A percentile compares a stretch with the other conserved stretches of the same genome.
These are phyloP conservation scores for Glaciozyma martinii DNA, from an alignment of 768 basidiomycete genomes.

Conservation along the genomic window DNA sequence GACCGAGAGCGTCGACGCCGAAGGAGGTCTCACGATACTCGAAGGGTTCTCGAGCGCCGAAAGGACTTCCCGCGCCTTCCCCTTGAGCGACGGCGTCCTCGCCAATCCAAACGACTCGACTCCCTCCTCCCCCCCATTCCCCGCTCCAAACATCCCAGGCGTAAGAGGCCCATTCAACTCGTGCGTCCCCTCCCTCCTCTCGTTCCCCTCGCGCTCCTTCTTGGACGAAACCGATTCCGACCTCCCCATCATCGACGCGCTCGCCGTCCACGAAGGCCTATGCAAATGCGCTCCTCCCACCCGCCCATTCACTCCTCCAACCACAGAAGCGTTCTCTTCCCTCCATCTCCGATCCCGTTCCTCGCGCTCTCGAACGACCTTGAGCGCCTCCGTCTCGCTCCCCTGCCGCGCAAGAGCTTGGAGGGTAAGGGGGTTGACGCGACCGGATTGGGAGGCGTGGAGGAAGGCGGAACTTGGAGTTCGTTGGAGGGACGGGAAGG, in stretches of 20 bases:
- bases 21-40: too few species aligned
- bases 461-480: conserved; percentile 11
- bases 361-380: conserved; percentile 12
- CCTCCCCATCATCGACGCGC: too few species aligned
- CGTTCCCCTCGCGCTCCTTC: conserved; percentile 4
- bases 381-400: conserved; percentile 16
- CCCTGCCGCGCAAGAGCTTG: conserved; percentile 18
- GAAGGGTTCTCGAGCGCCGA: too few species aligned
- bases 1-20: not conserved
- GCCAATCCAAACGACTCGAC: too few species aligned
- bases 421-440: conserved; percentile 20
- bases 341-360: conserved; percentile 8
- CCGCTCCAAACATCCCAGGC: too few species aligned
- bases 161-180: not conserved
- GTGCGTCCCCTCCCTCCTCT: not conserved
- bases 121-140: too few species aligned
- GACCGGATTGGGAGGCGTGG: not conserved
- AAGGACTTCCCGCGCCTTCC: too few species aligned
- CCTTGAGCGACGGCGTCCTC: too few species aligned
- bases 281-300: not conserved
- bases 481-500: conserved; percentile 4
- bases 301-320: not conserved
- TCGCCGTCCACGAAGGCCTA: too few species aligned
- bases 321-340: not conserved
- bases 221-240: not conserved